A percentile compares a stretch with the other conserved stretches of the same genome.
These are phyloP conservation scores for Rhizoclosmatium sp. DNA, from an alignment of 192 early-diverging fungal genomes.

Conservation along the genomic window DNA sequence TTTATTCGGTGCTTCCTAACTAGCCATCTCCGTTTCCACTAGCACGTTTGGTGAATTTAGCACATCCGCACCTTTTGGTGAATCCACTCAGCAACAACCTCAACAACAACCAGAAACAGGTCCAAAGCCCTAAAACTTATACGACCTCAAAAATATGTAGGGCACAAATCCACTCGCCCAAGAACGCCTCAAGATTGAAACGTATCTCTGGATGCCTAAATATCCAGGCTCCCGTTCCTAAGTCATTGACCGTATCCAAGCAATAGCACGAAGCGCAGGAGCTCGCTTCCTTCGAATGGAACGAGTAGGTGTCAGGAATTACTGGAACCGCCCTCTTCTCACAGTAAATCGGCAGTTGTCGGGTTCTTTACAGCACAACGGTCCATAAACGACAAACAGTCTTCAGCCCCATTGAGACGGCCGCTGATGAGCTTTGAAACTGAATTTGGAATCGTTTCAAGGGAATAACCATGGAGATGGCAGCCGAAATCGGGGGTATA, in stretches of 20 bases:
- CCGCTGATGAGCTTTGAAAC: too few relatives aligned
- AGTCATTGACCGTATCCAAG: conserved; percentile 48
- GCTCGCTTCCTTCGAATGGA: conserved; percentile 52
- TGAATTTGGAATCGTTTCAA: too few relatives aligned
- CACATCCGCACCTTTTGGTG: conserved; percentile 4
- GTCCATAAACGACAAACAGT: neutral
- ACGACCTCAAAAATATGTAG: neutral
- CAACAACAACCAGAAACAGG: neutral
- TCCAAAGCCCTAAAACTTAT: conserved; percentile 1
- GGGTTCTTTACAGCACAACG: neutral
- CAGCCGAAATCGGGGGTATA: too few relatives aligned
- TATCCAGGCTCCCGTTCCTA: conserved; percentile 42
- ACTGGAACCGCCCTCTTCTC: neutral
- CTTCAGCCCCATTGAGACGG: neutral
- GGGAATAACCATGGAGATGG: too few relatives aligned
- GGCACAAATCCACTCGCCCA: conserved; percentile 20
- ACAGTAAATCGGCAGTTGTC: neutral
- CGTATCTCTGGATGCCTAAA: conserved; percentile 45
- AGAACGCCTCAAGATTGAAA: conserved; percentile 55
- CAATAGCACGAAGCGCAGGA: conserved; percentile 46
- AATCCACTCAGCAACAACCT: neutral
- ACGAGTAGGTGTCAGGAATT: conserved; percentile 19
- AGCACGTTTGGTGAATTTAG: neutral
- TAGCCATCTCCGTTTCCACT: too few relatives aligned
- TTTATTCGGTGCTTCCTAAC: too few relatives aligned